Evolutionary conservation across 2,329 filamentous ascomycete genomes (phyloP).

Genomic region (Pseudopyrenochaeta lycopersici): DNA sequence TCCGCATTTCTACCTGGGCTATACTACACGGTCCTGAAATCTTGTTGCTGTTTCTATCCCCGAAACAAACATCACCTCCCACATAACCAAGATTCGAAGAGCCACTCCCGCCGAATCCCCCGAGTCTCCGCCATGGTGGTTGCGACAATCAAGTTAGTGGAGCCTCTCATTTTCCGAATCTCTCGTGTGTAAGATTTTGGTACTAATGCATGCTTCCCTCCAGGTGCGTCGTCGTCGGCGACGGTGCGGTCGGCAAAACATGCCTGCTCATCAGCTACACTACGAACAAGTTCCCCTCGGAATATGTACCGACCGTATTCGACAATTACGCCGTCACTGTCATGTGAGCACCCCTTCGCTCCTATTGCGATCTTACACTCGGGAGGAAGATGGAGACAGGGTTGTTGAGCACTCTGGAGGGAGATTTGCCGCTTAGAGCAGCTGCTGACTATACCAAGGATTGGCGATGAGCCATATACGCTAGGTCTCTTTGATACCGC

Average conservation of each 20-base stretch:
- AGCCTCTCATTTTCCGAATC: slow-evolving; percentile 1
- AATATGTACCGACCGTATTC: slow-evolving; percentile 99
- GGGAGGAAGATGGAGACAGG: not conserved
- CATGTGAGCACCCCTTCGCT: slow-evolving; percentile 73
- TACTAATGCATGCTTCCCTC: slow-evolving; percentile 18
- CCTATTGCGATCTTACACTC: not conserved
- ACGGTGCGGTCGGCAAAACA: slow-evolving; percentile 99
- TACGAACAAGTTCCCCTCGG: slow-evolving; percentile 98
- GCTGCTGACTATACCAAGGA: slow-evolving; percentile 68
- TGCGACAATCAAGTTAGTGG: slow-evolving; percentile 53
- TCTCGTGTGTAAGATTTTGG: not conserved
- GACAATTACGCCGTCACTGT: slow-evolving; percentile 99
- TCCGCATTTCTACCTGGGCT: slow-evolving; percentile 26
- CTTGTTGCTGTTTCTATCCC: slow-evolving; percentile 17
- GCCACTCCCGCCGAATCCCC: not conserved
- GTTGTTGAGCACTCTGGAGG: not conserved
- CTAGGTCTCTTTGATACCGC: slow-evolving; percentile 98
- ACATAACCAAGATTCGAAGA: slow-evolving; percentile 1
- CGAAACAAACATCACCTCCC: slow-evolving; percentile 21
- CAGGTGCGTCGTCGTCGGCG: slow-evolving; percentile 98
- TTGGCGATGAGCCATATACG: slow-evolving; percentile 98
- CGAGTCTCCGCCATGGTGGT: slow-evolving; percentile 47
- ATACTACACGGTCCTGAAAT: slow-evolving; percentile 23
- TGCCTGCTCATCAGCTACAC: slow-evolving; percentile 99
- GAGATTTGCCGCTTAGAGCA: slow-evolving; percentile 4